phyloP scores from a whole-genome alignment of 163 green algal species.

The Chlamydomonas reinhardtii region DNA sequence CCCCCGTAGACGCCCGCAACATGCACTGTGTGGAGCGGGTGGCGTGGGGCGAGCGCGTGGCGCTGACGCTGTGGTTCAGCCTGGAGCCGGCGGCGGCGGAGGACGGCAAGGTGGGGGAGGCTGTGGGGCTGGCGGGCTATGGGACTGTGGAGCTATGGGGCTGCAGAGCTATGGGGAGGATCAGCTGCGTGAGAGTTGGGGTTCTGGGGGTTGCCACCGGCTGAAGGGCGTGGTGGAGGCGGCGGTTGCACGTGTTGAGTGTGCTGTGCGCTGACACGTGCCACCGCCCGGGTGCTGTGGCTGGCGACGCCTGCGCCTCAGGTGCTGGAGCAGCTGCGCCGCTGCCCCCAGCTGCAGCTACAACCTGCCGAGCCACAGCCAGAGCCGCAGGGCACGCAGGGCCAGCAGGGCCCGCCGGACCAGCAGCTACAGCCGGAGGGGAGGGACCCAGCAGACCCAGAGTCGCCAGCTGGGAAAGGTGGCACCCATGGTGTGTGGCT shows the following conservation, averaged over 20 bases:
- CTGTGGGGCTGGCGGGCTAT: not conserved
- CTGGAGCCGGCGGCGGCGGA: constrained; percentile 28
- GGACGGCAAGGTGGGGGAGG: constrained; percentile 15
- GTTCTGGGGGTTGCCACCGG: no score
- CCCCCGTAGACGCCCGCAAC: constrained; percentile 21
- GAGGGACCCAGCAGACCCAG: not conserved
- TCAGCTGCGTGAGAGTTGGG: no score
- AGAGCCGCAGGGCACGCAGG: not conserved
- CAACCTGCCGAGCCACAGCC: no score
- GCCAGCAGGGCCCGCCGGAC: not conserved
- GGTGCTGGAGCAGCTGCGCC: not conserved
- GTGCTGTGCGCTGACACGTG: no score
- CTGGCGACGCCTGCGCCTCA: no score
- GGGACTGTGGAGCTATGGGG: not conserved
- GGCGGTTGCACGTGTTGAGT: no score
- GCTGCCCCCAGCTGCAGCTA: no score
- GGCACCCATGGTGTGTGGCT: not conserved
- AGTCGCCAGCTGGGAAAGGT: not conserved
- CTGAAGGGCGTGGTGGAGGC: no score
- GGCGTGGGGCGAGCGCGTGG: constrained; percentile 39
- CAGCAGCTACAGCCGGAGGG: not conserved
- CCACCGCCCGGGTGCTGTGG: no score
- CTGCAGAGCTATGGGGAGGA: no score
- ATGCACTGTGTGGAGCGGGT: constrained; percentile 47
- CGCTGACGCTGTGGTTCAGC: constrained; percentile 37